These are phyloP conservation scores for Asclepias syriaca DNA, from an alignment of 257 asterid species.

Conservation along the genomic window DNA sequence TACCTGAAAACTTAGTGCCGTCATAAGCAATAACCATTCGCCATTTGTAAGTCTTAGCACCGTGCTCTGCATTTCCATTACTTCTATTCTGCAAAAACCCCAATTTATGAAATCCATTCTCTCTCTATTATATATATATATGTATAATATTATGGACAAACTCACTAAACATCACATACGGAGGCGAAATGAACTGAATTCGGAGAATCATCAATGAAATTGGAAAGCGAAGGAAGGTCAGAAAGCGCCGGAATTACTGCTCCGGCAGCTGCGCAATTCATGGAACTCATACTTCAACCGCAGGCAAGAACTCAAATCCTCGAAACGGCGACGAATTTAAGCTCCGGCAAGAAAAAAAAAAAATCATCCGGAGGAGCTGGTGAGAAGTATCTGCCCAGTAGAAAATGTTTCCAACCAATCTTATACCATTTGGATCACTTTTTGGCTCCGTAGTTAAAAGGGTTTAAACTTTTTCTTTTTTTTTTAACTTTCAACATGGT, in stretches of 20 bases:
- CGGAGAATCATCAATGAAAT: not conserved
- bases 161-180: not conserved
- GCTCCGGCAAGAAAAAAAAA: not conserved
- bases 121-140: not conserved
- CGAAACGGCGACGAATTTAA: not conserved
- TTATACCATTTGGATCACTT: too few species aligned
- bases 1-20: constrained; percentile 87
- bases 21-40: constrained; percentile 79
- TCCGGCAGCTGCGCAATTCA: not conserved
- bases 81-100: constrained; percentile 5
- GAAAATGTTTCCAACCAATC: not conserved
- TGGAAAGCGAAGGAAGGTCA: not conserved
- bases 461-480: too few species aligned
- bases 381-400: not conserved
- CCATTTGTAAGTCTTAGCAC: constrained; percentile 47
- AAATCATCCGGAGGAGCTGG: not conserved
- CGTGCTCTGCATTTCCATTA: constrained; percentile 6
- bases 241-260: not conserved
- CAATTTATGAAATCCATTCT: not conserved
- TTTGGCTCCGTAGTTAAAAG: too few species aligned
- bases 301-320: not conserved
- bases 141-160: not conserved
- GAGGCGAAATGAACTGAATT: not conserved
- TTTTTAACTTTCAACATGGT: too few species aligned
- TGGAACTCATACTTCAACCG: not conserved